Evolutionary conservation across 2,329 filamentous ascomycete species (phyloP).

Genomic region (Cladorrhinum sp.): DNA sequence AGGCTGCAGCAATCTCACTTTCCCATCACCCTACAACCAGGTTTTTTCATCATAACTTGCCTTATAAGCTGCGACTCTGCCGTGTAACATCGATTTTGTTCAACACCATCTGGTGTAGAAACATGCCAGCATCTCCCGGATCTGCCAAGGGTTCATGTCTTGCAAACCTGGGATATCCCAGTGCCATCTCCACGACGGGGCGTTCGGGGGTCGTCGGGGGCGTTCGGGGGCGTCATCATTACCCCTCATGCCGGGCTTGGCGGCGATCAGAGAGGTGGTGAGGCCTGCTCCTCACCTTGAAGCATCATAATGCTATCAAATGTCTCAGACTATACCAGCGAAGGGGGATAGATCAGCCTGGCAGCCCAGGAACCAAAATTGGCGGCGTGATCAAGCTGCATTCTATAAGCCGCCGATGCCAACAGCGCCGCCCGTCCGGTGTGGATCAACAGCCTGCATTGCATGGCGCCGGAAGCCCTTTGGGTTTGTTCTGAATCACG

Average conservation of each 20-base stretch:
- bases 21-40: neutral
- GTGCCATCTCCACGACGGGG: neutral
- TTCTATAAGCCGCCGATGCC: neutral
- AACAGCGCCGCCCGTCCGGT: neutral
- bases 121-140: neutral
- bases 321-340: neutral
- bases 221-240: conserved; percentile 15
- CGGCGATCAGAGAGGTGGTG: conserved; percentile 1
- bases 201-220: too few species aligned
- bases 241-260: conserved; percentile 8
- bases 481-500: too few species aligned
- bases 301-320: neutral
- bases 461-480: too few species aligned
- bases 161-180: too few species aligned
- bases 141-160: neutral
- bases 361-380: too few species aligned
- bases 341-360: neutral
- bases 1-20: neutral
- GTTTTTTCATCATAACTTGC: neutral
- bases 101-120: neutral
- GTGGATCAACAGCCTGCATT: neutral
- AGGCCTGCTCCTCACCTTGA: neutral
- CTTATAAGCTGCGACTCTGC: neutral
- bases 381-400: too few species aligned
- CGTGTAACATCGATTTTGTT: neutral